These are phyloP conservation scores for Colletotrichum somersetense DNA, from an alignment of 2,329 filamentous ascomycete species.

Conservation along the genomic window DNA sequence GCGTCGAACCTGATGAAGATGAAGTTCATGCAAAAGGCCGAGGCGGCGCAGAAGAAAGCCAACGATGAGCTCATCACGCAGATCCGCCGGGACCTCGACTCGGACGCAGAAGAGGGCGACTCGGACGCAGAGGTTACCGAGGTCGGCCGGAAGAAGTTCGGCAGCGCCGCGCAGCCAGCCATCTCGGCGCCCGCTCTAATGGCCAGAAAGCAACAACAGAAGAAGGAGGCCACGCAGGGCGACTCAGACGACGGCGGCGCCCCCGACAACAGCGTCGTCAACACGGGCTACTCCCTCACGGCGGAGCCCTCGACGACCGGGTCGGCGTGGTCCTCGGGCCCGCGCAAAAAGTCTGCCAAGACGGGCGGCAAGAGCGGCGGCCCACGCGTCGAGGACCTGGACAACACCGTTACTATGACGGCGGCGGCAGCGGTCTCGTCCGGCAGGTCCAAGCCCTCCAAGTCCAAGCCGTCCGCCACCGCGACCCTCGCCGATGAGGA, in stretches of 20 bases:
- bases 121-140: slow-evolving; percentile 66
- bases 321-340: slow-evolving; percentile 58
- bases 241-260: slow-evolving; percentile 47
- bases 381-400: slow-evolving; percentile 53
- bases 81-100: slow-evolving; percentile 79
- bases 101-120: slow-evolving; percentile 65
- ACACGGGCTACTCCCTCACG: slow-evolving; percentile 44
- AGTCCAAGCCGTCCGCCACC: slow-evolving; percentile 46
- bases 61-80: slow-evolving; percentile 83
- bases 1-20: slow-evolving; percentile 81
- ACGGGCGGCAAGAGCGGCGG: slow-evolving; percentile 19
- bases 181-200: slow-evolving; percentile 48
- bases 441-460: slow-evolving; percentile 41
- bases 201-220: slow-evolving; percentile 45
- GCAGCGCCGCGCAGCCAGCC: slow-evolving; percentile 56
- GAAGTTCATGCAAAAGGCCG: slow-evolving; percentile 95
- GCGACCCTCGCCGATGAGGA: slow-evolving; percentile 46
- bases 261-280: slow-evolving; percentile 42
- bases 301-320: slow-evolving; percentile 47
- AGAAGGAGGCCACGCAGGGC: slow-evolving; percentile 50
- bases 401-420: slow-evolving; percentile 52
- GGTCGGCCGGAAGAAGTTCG: slow-evolving; percentile 79
- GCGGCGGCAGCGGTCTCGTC: slow-evolving; percentile 43
- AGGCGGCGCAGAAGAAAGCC: slow-evolving; percentile 79
- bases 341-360: slow-evolving; percentile 50